A percentile compares a stretch with the other conserved stretches of the same genome.
Conservation (phyloP, 169 alveolate genomes). For the Cystoisospora suis region DNA sequence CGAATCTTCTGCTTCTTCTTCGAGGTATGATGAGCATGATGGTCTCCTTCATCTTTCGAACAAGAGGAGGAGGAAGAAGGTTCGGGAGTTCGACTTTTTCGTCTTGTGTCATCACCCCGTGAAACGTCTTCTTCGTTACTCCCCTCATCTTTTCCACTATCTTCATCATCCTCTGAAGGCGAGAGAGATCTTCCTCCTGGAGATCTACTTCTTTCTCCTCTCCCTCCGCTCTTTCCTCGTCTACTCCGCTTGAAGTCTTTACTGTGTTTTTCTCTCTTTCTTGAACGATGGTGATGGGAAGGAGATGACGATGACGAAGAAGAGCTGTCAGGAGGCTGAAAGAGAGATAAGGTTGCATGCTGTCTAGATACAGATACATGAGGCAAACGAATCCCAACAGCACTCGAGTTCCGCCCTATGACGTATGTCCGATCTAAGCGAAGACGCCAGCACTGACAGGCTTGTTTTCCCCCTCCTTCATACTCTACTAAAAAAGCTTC, state of each 20-base stretch:
- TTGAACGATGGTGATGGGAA: too few species aligned
- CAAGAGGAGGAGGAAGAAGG: too few species aligned
- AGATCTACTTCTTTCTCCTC: too few species aligned
- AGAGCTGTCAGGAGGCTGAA: too few species aligned
- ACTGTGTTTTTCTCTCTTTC: too few species aligned
- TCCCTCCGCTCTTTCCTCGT: too few species aligned
- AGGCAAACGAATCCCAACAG: constrained; percentile 25
- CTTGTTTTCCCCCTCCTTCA: background rate
- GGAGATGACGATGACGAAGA: too few species aligned
- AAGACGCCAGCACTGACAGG: constrained; percentile 33
- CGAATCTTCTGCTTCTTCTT: background rate
- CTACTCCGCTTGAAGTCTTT: too few species aligned
- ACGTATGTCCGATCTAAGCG: background rate
- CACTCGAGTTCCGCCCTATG: constrained; percentile 21
- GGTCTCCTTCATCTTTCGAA: too few species aligned
- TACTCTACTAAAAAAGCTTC: constrained; percentile 8
- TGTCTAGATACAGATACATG: background rate
- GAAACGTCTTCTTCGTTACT: background rate
- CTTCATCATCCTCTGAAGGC: background rate
- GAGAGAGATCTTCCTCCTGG: too few species aligned
- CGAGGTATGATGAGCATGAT: too few species aligned
- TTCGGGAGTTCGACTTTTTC: too few species aligned
- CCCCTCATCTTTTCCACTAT: background rate
- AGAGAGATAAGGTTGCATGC: background rate
- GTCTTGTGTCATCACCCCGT: background rate